A percentile compares a stretch with the other conserved stretches of the same genome.
Conservation (phyloP, 768 basidiomycete genomes). For the Rhizopogon vesiculosus region DNA sequence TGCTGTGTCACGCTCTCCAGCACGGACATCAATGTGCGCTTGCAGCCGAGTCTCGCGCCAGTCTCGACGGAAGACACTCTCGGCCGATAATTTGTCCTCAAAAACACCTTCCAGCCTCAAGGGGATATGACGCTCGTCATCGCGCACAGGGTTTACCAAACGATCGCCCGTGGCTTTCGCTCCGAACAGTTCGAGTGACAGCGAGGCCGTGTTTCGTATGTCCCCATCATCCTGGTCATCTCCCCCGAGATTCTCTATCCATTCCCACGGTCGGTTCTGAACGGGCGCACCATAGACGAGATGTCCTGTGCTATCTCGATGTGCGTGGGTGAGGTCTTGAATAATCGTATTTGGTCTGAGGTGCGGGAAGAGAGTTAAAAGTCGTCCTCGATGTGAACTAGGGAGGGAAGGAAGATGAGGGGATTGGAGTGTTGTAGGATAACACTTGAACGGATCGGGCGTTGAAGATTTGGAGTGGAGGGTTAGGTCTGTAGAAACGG, state of each 20-base stretch:
- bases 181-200: constrained; percentile 69
- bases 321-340: constrained; percentile 52
- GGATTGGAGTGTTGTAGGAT: constrained; percentile 46
- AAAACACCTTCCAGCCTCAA: constrained; percentile 43
- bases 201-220: constrained; percentile 63
- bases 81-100: constrained; percentile 58
- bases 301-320: constrained; percentile 51
- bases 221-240: constrained; percentile 37
- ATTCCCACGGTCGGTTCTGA: constrained; percentile 80
- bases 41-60: constrained; percentile 68
- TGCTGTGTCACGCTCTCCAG: constrained; percentile 9
- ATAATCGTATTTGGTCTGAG: constrained; percentile 48
- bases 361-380: constrained; percentile 55
- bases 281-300: constrained; percentile 48
- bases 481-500: constrained; percentile 48
- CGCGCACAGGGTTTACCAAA: constrained; percentile 22
- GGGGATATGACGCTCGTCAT: background rate
- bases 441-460: constrained; percentile 58
- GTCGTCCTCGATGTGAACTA: constrained; percentile 48
- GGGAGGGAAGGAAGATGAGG: constrained; percentile 56
- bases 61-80: constrained; percentile 67
- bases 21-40: constrained; percentile 10
- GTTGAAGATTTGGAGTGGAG: constrained; percentile 47
- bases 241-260: constrained; percentile 71
- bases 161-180: constrained; percentile 63